Evolutionary conservation across 768 basidiomycete genomes (phyloP), one percentile per base, ranked within the genome.

Genomic region (Ramaria sp.): DNA sequence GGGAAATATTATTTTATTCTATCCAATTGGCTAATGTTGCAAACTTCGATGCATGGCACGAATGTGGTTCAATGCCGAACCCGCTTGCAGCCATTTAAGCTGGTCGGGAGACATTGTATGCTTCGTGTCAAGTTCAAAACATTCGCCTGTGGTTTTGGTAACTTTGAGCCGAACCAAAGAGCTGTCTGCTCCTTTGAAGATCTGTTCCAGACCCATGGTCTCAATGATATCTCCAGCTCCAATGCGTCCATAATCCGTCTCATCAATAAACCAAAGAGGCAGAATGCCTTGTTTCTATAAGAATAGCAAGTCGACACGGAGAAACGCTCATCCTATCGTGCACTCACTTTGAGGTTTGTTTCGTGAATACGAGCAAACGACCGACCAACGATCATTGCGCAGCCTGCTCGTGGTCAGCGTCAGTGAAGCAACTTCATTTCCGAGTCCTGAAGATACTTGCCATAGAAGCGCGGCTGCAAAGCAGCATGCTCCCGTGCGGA

Each of bases 301-400:
- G 22, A 66, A 39, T 42, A 24, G 45, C 45, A 22, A 33, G 17
- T 38, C 15, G 22, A 42, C 27, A 12, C 10, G 46, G 22, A 56
- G 15, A 43, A 5, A 34, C 12, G 30, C 31, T 7, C 11, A 42
- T 10, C 43, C 5, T 7, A 54, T 5, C 4, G 15, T 12, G 7
- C n/a, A 66, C 76, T 39, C 60, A 88, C 91, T 76, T 96, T 96
- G 58, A 97, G 72, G 69, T 97, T 97, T 6, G 94, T 95, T 73
- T 98, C 96, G 67, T 99, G 96, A 51, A 99, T 99, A 51, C 96
- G 86, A 62, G 96, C 96, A 65, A 99, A 97, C 1, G 93, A 97
- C 20, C 92, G 77, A 0, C 92, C 92, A 57, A 96, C 68, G 63
- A 97, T 93, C 75, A 92, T 73, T 5, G 78, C 80, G 64, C 91